Conservation (phyloP, 345 rosid genomes). For the Citrus mangshanensis region DNA sequence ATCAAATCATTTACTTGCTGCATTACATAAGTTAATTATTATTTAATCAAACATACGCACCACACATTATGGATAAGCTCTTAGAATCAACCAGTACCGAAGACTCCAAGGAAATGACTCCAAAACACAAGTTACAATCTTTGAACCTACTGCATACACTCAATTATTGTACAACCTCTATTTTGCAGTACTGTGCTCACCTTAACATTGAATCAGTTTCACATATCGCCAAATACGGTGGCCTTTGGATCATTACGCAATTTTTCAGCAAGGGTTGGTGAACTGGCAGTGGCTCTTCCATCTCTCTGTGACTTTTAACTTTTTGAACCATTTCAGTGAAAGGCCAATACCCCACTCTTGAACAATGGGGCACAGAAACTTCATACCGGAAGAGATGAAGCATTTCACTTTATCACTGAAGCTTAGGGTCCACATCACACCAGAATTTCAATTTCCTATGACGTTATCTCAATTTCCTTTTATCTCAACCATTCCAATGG, state of each 20-base stretch:
- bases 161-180: not conserved
- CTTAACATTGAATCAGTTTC: not conserved
- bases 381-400: not conserved
- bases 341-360: not conserved
- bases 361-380: not conserved
- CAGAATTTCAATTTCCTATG: not conserved
- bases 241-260: not conserved
- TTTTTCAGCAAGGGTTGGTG: not conserved
- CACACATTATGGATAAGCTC: not conserved
- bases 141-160: not conserved
- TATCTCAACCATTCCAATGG: not conserved
- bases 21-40: not conserved
- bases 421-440: not conserved
- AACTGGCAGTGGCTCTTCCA: no score
- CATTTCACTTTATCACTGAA: not conserved
- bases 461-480: not conserved
- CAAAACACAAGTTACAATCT: no score
- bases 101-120: not conserved
- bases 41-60: not conserved
- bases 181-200: not conserved
- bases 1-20: not conserved
- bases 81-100: not conserved
- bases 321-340: not conserved
- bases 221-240: not conserved
- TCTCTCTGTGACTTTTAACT: not conserved